phyloP scores from a whole-genome alignment of 108 stramenopile genomes.

The Skeletonema potamos region DNA sequence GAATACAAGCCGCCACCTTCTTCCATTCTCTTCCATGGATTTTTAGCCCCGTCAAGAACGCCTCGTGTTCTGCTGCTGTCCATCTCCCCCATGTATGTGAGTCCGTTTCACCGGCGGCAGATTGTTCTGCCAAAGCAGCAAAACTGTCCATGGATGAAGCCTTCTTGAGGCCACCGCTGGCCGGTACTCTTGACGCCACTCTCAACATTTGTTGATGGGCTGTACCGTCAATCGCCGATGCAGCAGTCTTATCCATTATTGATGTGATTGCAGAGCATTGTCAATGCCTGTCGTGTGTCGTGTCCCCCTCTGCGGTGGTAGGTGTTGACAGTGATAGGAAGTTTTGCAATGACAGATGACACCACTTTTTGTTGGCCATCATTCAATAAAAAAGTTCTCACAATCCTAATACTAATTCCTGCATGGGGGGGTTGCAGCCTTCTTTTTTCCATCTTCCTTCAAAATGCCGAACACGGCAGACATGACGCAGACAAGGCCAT shows the following conservation, averaged over 20 bases:
- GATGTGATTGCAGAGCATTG: background rate
- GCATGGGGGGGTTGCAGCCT: too few relatives aligned
- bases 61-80: slow-evolving; percentile 88
- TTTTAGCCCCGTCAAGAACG: slow-evolving; percentile 86
- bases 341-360: background rate
- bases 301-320: background rate
- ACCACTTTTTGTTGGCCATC: background rate
- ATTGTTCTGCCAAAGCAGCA: background rate
- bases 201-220: background rate
- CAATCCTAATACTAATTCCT: background rate
- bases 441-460: too few relatives aligned
- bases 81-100: slow-evolving; percentile 50
- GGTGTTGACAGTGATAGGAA: too few relatives aligned
- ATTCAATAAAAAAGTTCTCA: background rate
- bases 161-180: background rate
- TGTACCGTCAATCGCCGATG: background rate
- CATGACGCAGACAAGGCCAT: too few relatives aligned
- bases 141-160: background rate
- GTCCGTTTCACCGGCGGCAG: background rate
- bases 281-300: background rate
- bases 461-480: too few relatives aligned
- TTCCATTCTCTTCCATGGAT: slow-evolving; percentile 93
- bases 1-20: slow-evolving; percentile 81
- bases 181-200: background rate
- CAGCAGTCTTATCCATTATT: background rate